A percentile compares a stretch with the other conserved stretches of the same genome.
These are phyloP conservation scores for Exophiala viscosa DNA, from an alignment of 2,329 filamentous ascomycete genomes.

Conservation along the genomic window DNA sequence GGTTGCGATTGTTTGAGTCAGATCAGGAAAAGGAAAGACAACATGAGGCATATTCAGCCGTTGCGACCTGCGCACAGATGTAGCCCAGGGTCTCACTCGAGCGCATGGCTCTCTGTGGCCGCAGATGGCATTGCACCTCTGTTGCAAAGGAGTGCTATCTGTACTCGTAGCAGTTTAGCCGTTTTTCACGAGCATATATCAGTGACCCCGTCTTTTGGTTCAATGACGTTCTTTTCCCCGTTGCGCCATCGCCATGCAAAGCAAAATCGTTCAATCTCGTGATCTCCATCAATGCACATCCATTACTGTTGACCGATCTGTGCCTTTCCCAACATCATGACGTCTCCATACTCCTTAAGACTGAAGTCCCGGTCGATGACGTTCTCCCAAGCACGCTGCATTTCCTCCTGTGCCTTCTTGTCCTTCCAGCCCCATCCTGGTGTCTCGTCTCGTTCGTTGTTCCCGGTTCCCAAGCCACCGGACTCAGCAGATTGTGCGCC, in stretches of 20 bases:
- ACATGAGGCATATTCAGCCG: no score
- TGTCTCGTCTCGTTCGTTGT: constrained; percentile 36
- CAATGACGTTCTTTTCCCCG: background rate
- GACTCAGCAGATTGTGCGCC: no score
- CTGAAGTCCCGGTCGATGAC: constrained; percentile 53
- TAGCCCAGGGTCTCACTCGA: no score
- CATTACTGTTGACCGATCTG: constrained; percentile 2
- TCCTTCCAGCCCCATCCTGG: constrained; percentile 54
- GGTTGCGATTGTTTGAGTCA: no score
- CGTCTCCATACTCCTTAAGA: constrained; percentile 32
- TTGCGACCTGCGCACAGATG: no score
- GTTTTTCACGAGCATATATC: no score
- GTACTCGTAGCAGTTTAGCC: no score
- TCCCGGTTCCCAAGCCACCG: background rate
- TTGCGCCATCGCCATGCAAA: background rate
- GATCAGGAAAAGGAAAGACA: no score
- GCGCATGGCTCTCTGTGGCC: no score
- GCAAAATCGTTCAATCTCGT: background rate
- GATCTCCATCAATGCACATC: background rate
- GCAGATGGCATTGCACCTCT: no score
- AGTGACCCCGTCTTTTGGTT: no score
- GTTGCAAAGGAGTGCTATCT: no score
- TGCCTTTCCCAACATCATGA: constrained; percentile 18
- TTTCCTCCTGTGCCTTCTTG: constrained; percentile 57
- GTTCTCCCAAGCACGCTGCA: constrained; percentile 46